Evolutionary conservation across 345 rosid genomes (phyloP), one percentile per base, ranked within the genome.

Genomic region (Brassica incana): DNA sequence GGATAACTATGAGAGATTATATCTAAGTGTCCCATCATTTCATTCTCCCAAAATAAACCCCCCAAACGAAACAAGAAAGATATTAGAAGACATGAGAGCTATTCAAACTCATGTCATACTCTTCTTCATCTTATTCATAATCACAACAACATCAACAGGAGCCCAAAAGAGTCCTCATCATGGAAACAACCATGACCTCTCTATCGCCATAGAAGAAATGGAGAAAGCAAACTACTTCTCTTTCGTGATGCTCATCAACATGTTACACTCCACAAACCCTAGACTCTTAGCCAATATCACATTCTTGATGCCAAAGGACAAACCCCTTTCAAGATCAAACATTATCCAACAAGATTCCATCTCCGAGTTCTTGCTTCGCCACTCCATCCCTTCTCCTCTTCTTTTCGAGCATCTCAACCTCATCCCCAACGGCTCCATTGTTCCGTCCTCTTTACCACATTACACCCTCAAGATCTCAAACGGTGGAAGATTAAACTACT

Each of bases 221-320:
- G 84, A 79, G 63, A 85, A 61, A 25, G 98, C 98, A 5, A 83
- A 85, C 40, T 89, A 89, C 80, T 92, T 86, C 84, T 83, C 91
- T 58, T 92, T 89, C 48, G 90, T 87, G 43, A 86, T 86, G 88
- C 94, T 92, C 63, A 79, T 90, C 75, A 90, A 88, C 85, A 87
- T 94, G 91, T 78, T 83, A 15, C 85, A 87, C 52, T 16, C 76
- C 5, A 33, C 69, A 16, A 77, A 80, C 50, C 78, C 29, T 0
- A 79, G 38, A 60, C 6, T 81, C 2, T 66, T 43, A 14, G 78
- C 73, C 5, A 89, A 89, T 48, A 54, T 92, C 78, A 92, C 95
- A 10, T 92, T 92, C 87, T 83, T 92, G 78, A 91, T 92, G 94
- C 97, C 97, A 25, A 87, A 81, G 7, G 97, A 92, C 82, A 65